Evolutionary conservation across 768 basidiomycete species (phyloP), one percentile per base, ranked within the genome.

Genomic region (Phallus indusiatus): DNA sequence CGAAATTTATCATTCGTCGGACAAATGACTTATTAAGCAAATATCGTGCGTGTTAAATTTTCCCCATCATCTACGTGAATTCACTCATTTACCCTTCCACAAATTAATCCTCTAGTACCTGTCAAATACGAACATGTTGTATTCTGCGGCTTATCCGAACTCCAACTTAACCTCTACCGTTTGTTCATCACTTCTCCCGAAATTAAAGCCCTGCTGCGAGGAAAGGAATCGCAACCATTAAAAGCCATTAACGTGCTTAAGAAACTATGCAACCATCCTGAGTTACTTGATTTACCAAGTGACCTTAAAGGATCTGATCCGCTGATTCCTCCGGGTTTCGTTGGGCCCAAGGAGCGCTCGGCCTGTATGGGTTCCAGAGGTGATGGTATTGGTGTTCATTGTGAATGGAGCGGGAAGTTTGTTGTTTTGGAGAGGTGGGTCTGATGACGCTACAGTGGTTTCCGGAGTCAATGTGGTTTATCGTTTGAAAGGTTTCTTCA

Each of bases 61-160:
- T 54, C 22, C 10, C 42, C 22, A 56, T 51, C 48, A n/a, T 24
- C 56, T 18, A 12, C 37, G 17, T 48, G 64, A 60, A 22, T 51
- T 42, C 28, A 28, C 28, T 28, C 4, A 17, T 61, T 59, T 51
- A 64, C 57, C 59, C 36, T 62, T 48, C 28, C 28, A 28, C 2
- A 28, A 28, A 28, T 28, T 7, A 28, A 3, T 28, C 28, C 28
- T 7, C 1, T 66, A 98, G 95, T 99, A 28, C 96, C 96, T 9
- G 92, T 99, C 73, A 99, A 99, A 71, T 98, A 98, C 73, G 96
- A 98, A 70, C 93, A 97, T 61, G 89, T 97, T 61, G 94, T 97
- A 0, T 97, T 96, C 72, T 97, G 94, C 69, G 79, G 82, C 47
- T 79, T 90, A 4, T 92, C 90, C 1, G 77, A 85, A 16, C 84